These are phyloP conservation scores for Chlamydomonas sphaeroides DNA, from an alignment of 139 green algal species.

Conservation along the genomic window DNA sequence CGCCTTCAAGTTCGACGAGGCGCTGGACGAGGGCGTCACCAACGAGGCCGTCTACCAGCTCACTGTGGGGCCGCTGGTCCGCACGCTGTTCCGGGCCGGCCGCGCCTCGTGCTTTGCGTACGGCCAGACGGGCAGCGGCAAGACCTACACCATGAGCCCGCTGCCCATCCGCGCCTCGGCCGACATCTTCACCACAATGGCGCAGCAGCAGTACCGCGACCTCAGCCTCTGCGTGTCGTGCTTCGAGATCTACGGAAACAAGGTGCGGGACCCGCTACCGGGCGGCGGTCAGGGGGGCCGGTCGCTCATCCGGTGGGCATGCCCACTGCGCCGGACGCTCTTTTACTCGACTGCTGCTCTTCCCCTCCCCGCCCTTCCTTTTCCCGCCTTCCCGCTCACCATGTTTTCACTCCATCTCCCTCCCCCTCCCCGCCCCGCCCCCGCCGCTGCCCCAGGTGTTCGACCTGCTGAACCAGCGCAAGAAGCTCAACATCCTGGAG, in stretches of 20 bases:
- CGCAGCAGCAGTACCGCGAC: constrained; percentile 57
- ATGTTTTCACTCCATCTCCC: background rate
- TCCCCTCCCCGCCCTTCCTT: background rate
- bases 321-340: too few species aligned
- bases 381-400: too few species aligned
- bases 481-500: constrained; percentile 93
- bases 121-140: constrained; percentile 93
- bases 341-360: background rate
- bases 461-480: constrained; percentile 94
- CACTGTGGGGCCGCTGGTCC: constrained; percentile 93
- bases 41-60: constrained; percentile 94
- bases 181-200: constrained; percentile 87
- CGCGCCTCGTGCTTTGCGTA: constrained; percentile 98
- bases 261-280: too few species aligned
- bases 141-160: constrained; percentile 97
- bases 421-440: background rate
- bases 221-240: constrained; percentile 80
- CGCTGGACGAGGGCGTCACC: constrained; percentile 86
- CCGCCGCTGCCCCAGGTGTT: constrained; percentile 59
- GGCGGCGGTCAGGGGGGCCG: too few species aligned
- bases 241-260: constrained; percentile 99
- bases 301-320: too few species aligned
- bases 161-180: constrained; percentile 88
- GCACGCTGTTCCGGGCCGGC: constrained; percentile 85
- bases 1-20: constrained; percentile 95